Evolutionary conservation across 805 yeast species (phyloP).

Genomic region (Hermanozyma aechmeae): DNA sequence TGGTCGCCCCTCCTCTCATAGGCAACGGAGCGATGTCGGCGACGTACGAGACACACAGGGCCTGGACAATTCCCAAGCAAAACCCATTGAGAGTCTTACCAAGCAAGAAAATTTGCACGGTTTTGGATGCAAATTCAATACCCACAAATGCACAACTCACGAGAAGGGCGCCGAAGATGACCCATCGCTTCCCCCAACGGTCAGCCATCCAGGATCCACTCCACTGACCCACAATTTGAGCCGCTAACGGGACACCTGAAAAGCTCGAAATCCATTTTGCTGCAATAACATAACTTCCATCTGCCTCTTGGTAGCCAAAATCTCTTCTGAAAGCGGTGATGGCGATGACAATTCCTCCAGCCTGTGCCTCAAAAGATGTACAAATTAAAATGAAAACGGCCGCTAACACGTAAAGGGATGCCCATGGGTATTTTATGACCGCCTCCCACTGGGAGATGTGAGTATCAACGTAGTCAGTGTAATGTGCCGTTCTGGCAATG

Average conservation of each 20-base stretch:
- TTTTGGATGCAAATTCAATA: no score
- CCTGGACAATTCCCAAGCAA: no score
- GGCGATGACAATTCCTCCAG: slow-evolving; percentile 1
- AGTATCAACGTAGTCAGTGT: not conserved
- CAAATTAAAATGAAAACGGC: not conserved
- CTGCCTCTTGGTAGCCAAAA: not conserved
- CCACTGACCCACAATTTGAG: not conserved
- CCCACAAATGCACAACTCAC: no score
- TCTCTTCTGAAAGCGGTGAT: not conserved
- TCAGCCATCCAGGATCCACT: no score
- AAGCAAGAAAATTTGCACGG: no score
- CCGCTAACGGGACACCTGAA: not conserved
- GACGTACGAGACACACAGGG: no score
- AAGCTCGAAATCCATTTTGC: not conserved
- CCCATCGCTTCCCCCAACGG: no score
- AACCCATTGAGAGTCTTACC: no score
- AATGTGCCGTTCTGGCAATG: not conserved
- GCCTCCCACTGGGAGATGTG: slow-evolving; percentile 1
- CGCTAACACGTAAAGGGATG: not conserved
- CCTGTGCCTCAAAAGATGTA: slow-evolving; percentile 1
- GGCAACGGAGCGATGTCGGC: no score
- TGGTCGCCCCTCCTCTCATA: no score
- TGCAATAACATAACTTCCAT: not conserved
- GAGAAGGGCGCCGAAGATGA: no score
- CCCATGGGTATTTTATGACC: not conserved